These are phyloP conservation scores for Solanum hybrid DNA, from an alignment of 305 asterid species.

Conservation along the genomic window DNA sequence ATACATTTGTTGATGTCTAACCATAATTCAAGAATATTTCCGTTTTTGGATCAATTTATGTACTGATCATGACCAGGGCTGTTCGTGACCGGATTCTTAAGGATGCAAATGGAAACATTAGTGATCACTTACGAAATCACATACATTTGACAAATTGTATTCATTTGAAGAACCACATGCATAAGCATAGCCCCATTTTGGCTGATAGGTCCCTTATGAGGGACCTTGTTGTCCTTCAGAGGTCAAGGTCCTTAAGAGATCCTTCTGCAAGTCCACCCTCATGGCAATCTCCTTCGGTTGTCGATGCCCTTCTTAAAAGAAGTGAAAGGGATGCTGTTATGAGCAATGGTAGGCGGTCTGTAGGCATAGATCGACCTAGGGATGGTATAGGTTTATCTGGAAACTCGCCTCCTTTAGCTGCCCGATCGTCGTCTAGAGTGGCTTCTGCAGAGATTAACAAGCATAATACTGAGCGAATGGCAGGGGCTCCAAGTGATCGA, in stretches of 20 bases:
- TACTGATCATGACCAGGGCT: slow-evolving; percentile 81
- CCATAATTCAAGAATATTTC: slow-evolving; percentile 20
- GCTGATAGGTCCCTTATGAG: slow-evolving; percentile 76
- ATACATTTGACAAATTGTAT: slow-evolving; percentile 94
- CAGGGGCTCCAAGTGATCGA: slow-evolving; percentile 20
- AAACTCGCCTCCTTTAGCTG: slow-evolving; percentile 36
- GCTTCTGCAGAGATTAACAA: slow-evolving; percentile 20
- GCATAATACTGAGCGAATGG: slow-evolving; percentile 13
- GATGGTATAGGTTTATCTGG: slow-evolving; percentile 28
- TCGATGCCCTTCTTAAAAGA: slow-evolving; percentile 37
- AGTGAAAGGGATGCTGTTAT: slow-evolving; percentile 35
- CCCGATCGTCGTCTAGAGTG: slow-evolving; percentile 14
- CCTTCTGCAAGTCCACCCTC: slow-evolving; percentile 86
- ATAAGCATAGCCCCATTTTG: slow-evolving; percentile 77
- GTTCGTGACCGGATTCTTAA: slow-evolving; percentile 79
- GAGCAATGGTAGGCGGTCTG: slow-evolving; percentile 46
- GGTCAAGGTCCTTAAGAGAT: slow-evolving; percentile 88
- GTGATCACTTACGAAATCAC: slow-evolving; percentile 84
- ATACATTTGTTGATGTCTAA: slow-evolving; percentile 21
- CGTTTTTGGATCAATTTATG: slow-evolving; percentile 24
- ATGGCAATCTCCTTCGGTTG: slow-evolving; percentile 68
- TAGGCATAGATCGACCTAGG: slow-evolving; percentile 36
- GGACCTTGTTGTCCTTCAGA: slow-evolving; percentile 81
- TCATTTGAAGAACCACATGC: slow-evolving; percentile 96
- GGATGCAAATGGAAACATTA: slow-evolving; percentile 78